Base-by-base conservation (phyloP, 176 grass and related monocot species). In the Oropetium thomaeum region DNA sequence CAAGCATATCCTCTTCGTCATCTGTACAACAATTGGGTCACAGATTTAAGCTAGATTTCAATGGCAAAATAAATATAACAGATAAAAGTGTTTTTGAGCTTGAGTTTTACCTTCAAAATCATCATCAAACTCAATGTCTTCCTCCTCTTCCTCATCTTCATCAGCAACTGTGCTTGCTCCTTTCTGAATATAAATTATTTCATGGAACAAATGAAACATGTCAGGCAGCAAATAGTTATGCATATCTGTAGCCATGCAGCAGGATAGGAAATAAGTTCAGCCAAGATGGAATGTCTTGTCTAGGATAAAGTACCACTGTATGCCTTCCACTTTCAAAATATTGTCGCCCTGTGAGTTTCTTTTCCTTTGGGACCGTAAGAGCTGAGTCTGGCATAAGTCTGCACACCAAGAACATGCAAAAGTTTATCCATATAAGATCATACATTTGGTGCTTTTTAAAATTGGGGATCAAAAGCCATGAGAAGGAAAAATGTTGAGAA, bases 1-100 rank as follows among this genome's bases (percentile, higher is more conserved):
- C 96, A 61, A 99, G 96, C 92, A 96, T 99, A 55, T 99, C 96
- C 76, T 99, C 96, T 82, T 95, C 96, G 20, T 94, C 95, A 82
- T 99, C 96, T 99, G 76, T 66, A 84, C 0, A 57, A 44, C 52
- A 54, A 40, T 64, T 69, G 49, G 33, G 71, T 5, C 37, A 30
- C 27, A 42, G 31, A n/a, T 71, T 51, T 65, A 80, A 78, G 30
- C 25, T 13, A 61, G n/a, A 8, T 58, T 78, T 39, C 47, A 43
- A 11, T 49, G 27, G 31, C 13, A 60, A 85, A 44, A 35, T 82
- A 51, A 29, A 77, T 34, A 27, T 40, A 60, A 19, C 41, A 41
- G n/a, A n/a, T 49, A 66, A 64, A 31, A 72, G 23, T 42, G 16
- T 35, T 12, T 48, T 47, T 15, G 13, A 38, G 19, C 3, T 40